These are phyloP conservation scores for Colletotrichum sp. DNA, from an alignment of 2,329 filamentous ascomycete genomes.

Conservation along the genomic window DNA sequence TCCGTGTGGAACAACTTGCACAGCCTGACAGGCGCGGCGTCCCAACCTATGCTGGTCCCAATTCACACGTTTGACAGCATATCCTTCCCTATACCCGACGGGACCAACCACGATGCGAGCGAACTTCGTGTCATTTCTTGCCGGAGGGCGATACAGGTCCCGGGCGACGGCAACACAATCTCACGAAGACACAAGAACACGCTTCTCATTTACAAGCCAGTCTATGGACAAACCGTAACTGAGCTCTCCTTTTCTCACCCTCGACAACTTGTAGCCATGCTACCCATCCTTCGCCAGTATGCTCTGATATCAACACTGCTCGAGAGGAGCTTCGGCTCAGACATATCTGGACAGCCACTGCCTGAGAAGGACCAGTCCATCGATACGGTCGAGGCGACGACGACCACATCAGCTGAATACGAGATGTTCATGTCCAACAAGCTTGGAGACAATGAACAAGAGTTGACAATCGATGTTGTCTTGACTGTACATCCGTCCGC, in stretches of 20 bases:
- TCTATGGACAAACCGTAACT: constrained; percentile 70
- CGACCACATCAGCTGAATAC: constrained; percentile 38
- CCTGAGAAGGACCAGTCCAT: constrained; percentile 33
- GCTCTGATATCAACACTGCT: constrained; percentile 72
- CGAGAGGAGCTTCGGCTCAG: constrained; percentile 57
- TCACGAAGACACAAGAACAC: constrained; percentile 59
- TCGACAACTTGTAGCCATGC: constrained; percentile 73
- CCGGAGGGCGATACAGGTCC: constrained; percentile 50
- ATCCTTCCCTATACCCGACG: constrained; percentile 59
- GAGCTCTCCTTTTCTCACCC: constrained; percentile 81
- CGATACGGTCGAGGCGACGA: constrained; percentile 25
- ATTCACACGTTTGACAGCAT: constrained; percentile 61
- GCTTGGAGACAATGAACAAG: background rate
- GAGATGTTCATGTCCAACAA: constrained; percentile 31
- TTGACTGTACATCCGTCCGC: constrained; percentile 55
- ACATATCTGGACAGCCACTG: constrained; percentile 9
- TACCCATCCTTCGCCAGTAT: constrained; percentile 80
- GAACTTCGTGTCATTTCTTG: constrained; percentile 62
- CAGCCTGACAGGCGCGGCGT: constrained; percentile 55
- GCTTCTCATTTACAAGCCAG: constrained; percentile 74
- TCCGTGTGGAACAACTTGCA: constrained; percentile 68
- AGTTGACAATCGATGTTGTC: constrained; percentile 55
- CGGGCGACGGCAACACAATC: constrained; percentile 32
- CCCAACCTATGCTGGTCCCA: constrained; percentile 41
- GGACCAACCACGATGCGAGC: constrained; percentile 57